Base-by-base conservation (phyloP, 192 early-diverging fungal species). In the Backusella tuberculispora region DNA sequence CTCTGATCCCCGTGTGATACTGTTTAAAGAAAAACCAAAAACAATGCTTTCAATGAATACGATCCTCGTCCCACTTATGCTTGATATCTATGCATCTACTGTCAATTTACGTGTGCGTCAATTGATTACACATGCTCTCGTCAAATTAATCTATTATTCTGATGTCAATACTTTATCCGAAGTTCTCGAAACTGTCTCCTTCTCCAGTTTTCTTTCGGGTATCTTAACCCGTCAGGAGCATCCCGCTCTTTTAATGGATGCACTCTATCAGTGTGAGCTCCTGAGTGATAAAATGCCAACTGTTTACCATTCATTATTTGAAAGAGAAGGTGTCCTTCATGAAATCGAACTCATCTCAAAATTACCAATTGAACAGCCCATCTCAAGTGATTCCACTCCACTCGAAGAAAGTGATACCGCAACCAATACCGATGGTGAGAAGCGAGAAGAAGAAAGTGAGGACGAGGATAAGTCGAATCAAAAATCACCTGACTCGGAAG, bases 241-340 rank as follows among this genome's bases (percentile, higher is more conserved):
- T 12, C 82, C 87, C n/a, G 66, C 85, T 1, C 71, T 90, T 15
- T 80, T 92, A 12, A 75, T 83, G 0, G 86, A 81, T 10, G 89
- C 89, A 1, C 74, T 95, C 5, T 88, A 89, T 64, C 83, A 94
- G n/a, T 75, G 88, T 5, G 73, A 84, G 12, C 72, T 95, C 1
- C 85, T 95, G 7, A 76, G 92, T 56, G 83, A 84, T 13, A 91
- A 88, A 71, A 82, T 93, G 14, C 91, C 92, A 0, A 77, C 81
- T 3, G 21, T 77, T 6, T 95, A 90, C 76, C 71, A 74, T 10
- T 75, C 69, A 8, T 84, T 84, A 68, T 92, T 97, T 78, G 80
- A 86, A 43, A 83, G 94, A 24, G 96, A 96, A 68, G 96, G 96
- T 4, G 89, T 95, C 5, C 73, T 87, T 2, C 84, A 87, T 68